Percentiles rank a stretch among this genome's conserved stretches.
Conservation (phyloP, 352 stramenopile species). For the Globisporangium cystogenes region DNA sequence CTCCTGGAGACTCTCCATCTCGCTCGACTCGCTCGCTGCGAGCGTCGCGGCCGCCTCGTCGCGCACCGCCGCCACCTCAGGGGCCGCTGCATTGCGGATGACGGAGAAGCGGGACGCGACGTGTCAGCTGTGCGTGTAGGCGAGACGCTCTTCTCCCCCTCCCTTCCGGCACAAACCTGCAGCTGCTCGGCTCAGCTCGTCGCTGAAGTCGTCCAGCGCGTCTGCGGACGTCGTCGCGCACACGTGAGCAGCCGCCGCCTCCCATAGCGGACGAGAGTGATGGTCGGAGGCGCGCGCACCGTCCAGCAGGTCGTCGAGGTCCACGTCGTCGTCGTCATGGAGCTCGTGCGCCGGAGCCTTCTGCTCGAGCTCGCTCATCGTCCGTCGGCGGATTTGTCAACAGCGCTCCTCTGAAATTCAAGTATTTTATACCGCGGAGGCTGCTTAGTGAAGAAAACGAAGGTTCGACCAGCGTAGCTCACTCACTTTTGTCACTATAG, state of each 20-base stretch:
- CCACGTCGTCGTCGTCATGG: conserved; percentile 40
- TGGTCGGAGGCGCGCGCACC: conserved; percentile 25
- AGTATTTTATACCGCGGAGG: neutral
- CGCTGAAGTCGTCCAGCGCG: conserved; percentile 78
- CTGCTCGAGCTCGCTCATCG: neutral
- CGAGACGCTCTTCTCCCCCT: no score
- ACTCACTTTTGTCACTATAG: no score
- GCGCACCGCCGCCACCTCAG: conserved; percentile 30
- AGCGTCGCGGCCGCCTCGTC: conserved; percentile 51
- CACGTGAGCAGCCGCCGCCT: neutral
- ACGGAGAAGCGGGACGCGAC: no score
- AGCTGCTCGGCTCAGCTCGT: conserved; percentile 46
- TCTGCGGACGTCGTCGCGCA: conserved; percentile 23
- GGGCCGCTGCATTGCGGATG: conserved; percentile 12
- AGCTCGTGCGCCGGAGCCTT: neutral
- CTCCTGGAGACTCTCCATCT: conserved; percentile 64
- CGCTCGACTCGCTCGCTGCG: conserved; percentile 32
- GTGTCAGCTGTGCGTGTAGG: no score
- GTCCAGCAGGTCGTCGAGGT: conserved; percentile 79
- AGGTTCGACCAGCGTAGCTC: no score
- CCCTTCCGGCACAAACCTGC: conserved; percentile 6
- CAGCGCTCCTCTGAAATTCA: no score
- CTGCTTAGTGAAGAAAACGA: no score
- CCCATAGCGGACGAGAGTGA: neutral
- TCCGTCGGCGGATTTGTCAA: no score